Evolutionary conservation across 495 filamentous ascomycete genomes (phyloP).

Genomic region (Aspergillus hancockii): DNA sequence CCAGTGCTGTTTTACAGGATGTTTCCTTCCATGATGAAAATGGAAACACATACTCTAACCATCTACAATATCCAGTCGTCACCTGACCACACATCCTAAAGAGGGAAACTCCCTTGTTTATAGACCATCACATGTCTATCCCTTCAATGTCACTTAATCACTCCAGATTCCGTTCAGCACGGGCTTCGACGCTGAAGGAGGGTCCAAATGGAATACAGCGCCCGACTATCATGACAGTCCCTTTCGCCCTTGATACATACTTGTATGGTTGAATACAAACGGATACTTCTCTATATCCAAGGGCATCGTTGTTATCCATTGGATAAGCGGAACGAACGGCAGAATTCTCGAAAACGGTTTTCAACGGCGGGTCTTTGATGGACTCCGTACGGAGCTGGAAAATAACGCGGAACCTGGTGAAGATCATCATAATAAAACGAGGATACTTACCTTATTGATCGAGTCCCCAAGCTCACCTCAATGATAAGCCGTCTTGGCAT

Average conservation of each 20-base stretch:
- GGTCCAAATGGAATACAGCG: not conserved
- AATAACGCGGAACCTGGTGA: not conserved
- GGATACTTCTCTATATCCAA: conserved; percentile 2
- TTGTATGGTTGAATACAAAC: conserved; percentile 12
- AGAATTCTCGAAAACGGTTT: not conserved
- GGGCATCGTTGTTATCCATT: not conserved
- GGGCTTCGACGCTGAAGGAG: not conserved
- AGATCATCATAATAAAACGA: conserved; percentile 14
- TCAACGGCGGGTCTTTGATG: not conserved
- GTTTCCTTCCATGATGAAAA: not conserved
- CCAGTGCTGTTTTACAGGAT: not conserved
- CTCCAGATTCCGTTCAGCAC: too few relatives aligned
- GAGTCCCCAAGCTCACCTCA: not conserved
- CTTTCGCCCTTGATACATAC: conserved; percentile 11
- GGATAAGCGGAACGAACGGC: not conserved
- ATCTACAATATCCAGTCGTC: not conserved
- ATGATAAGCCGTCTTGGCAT: conserved; percentile 20
- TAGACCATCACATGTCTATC: not conserved
- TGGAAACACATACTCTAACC: not conserved
- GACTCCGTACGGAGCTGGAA: conserved; percentile 1
- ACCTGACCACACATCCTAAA: not conserved
- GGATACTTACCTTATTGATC: conserved; percentile 1
- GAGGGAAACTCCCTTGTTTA: not conserved
- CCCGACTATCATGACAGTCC: not conserved
- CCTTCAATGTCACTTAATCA: not conserved